Evolutionary conservation across 2,329 filamentous ascomycete species (phyloP), one percentile per base, ranked within the genome.

Genomic region (Phialocephala subalpina): DNA sequence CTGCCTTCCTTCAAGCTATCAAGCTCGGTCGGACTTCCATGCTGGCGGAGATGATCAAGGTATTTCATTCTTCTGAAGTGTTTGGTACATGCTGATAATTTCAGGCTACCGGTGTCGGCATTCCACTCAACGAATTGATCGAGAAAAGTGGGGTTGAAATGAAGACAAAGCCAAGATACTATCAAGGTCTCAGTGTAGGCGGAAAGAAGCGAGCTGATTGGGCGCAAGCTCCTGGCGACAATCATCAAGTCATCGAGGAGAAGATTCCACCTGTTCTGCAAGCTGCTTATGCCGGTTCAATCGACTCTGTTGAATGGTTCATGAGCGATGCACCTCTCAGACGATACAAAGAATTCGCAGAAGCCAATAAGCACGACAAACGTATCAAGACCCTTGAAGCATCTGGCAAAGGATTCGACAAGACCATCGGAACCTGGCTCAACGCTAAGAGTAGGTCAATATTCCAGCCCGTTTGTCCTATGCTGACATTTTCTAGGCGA

Each of bases 221-320:
- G 93, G 91, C 91, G 0, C 84, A 83, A 25, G 87, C 86, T 45
- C 88, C 89, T 4, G 87, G 88, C 2, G 84, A 86, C 14, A 80
- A 80, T 35, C 75, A 81, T 38, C 77, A 75, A 47, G 73, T 78
- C 3, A 77, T 76, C 0, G 84, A 82, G 11, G 74, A 79, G 59
- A 79, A 81, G 38, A 81, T 80, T 0, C 85, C 89, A 2, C 91
- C 90, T 2, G 78, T 92, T 9, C 82, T 92, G 1, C 79, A 84
- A 67, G 88, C 89, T 53, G 88, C 86, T 14, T 72, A 79, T 9
- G 71, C 72, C 1, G 87, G 88, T 2, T 90, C 82, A 22, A 75
- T 95, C n/a, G 86, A 90, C 45, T 84, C 85, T 20, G 86, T 93
- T 0, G 89, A 96, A 73, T 97, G 92, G 87, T 92, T 95, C 76